Evolutionary conservation across 192 early-diverging fungal species (phyloP), one percentile per base, ranked within the genome.

Genomic region (Umbelopsis vinacea): DNA sequence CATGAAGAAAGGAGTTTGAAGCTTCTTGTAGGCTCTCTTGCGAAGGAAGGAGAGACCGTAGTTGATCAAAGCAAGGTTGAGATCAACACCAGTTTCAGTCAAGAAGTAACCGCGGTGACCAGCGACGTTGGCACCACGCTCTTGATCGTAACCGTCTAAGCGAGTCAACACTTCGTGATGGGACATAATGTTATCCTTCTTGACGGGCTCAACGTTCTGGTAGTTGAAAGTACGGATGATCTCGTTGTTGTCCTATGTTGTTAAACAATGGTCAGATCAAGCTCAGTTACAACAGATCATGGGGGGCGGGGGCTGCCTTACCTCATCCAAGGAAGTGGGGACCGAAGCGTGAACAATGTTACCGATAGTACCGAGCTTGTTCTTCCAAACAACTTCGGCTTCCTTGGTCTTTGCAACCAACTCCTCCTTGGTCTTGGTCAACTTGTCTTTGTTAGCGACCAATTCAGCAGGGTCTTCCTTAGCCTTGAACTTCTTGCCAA

Each of bases 91-190:
- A 6, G 87, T 89, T 47, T 94, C 94, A 9, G 92, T 95, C 70
- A 99, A 86, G 83, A 99, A 99, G 79, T 96, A 99, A n/a, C 95
- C 98, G 71, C 98, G 96, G 85, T 99, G 98, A 17, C 97, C 96
- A 26, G 98, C 96, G 46, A 98, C 92, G 69, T 97, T 97, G 72
- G 93, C 89, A 79, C 95, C 96, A 73, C 96, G 86, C 66, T 92
- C 88, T 67, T 89, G 83, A 73, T 97, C 96, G 77, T 92, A 98
- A 37, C 94, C 96, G 69, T 87, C 94, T 47, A 98, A 83, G 71
- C 93, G 90, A 72, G 94, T 87, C 78, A 99, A 82, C 6, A 99
- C 93, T 84, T 99, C 97, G 74, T 98, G 94, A 82, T 99, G 98
- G 21, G 93, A 91, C 67, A 89, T 81, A 29, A 92, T 77, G 68